A percentile compares a stretch with the other conserved stretches of the same genome.
These are phyloP conservation scores for Fraxinus floribunda DNA, from an alignment of 305 asterid species.

Conservation along the genomic window DNA sequence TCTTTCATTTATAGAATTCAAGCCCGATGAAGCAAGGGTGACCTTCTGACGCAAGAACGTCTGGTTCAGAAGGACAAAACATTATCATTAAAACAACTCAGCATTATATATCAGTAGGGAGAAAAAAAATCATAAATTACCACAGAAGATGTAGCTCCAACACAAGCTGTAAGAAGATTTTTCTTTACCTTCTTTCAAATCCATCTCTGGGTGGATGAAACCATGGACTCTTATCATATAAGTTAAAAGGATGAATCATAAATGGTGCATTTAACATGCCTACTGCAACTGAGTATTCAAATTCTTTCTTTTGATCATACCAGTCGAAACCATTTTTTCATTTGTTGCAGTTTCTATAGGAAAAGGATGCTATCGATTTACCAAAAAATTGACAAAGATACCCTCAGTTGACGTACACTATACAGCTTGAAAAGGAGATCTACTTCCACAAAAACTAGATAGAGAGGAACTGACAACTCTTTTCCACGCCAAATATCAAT, in stretches of 20 bases:
- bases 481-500: background rate
- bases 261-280: background rate
- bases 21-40: slow-evolving; percentile 50
- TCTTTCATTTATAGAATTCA: slow-evolving; percentile 29
- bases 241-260: background rate
- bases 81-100: slow-evolving; percentile 12
- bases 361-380: background rate
- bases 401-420: background rate
- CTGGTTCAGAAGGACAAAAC: slow-evolving; percentile 34
- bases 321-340: background rate
- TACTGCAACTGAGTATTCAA: background rate
- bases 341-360: background rate
- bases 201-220: slow-evolving; percentile 5
- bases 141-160: slow-evolving; percentile 1
- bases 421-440: background rate
- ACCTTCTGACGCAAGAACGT: slow-evolving; percentile 80
- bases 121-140: background rate
- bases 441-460: background rate
- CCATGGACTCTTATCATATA: background rate
- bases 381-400: background rate
- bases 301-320: background rate
- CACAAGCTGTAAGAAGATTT: background rate
- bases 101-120: slow-evolving; percentile 4
- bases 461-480: background rate
- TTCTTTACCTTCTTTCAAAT: background rate